phyloP scores from a whole-genome alignment of 441 rosid species.

The Mallotus repandus region DNA sequence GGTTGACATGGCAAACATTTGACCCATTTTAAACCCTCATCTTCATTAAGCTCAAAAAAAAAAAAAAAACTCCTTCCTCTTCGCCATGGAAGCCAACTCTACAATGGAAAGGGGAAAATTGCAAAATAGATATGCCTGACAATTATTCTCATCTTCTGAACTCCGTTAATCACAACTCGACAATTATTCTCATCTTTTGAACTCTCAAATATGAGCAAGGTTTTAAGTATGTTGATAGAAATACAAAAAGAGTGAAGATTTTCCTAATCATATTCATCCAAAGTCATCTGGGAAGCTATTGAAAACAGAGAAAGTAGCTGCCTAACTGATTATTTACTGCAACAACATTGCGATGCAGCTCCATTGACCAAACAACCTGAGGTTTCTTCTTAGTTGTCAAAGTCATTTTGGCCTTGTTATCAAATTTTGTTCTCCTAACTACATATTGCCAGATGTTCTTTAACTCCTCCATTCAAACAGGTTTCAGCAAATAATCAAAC shows the following conservation, averaged over 20 bases:
- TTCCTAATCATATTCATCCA: neutral
- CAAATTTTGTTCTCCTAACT: slow-evolving; percentile 61
- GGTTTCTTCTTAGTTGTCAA: slow-evolving; percentile 69
- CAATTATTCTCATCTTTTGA: neutral
- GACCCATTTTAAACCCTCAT: no score
- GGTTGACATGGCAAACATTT: no score
- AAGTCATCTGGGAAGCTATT: no score
- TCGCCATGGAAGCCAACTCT: no score
- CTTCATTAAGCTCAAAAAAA: no score
- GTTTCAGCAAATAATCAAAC: slow-evolving; percentile 75
- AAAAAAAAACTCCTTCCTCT: no score
- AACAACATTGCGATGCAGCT: slow-evolving; percentile 77
- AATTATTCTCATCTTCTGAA: no score
- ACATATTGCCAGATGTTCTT: slow-evolving; percentile 95
- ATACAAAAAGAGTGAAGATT: neutral
- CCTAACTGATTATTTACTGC: slow-evolving; percentile 93
- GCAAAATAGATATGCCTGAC: no score
- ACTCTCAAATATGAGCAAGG: neutral
- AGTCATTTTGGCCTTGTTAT: slow-evolving; percentile 35
- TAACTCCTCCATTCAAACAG: slow-evolving; percentile 84
- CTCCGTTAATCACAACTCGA: neutral
- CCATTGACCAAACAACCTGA: slow-evolving; percentile 93
- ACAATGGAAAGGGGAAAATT: no score
- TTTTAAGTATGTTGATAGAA: neutral
- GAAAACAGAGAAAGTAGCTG: no score